These are phyloP conservation scores for Rhodosporidiobolus sp. DNA, from an alignment of 768 basidiomycete species.

Conservation along the genomic window DNA sequence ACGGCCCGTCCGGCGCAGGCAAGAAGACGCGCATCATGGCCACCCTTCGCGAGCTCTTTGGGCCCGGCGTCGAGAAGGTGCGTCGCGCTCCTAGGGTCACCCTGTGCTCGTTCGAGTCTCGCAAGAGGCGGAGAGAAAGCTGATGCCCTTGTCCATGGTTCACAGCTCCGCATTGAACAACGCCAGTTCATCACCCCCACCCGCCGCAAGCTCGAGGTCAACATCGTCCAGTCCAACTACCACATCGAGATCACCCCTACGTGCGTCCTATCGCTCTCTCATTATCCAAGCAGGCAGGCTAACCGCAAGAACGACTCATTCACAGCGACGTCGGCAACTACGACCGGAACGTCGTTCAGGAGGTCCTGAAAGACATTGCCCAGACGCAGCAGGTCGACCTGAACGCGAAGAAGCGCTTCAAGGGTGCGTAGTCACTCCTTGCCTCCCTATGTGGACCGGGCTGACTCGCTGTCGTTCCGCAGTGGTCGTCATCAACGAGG, in stretches of 20 bases:
- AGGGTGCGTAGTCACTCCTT: constrained; percentile 58
- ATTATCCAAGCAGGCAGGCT: not conserved
- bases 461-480: constrained; percentile 3
- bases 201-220: constrained; percentile 89
- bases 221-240: constrained; percentile 94
- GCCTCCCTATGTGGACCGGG: not conserved
- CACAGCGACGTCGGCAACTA: constrained; percentile 90
- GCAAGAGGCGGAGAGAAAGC: too few relatives aligned
- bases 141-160: not conserved
- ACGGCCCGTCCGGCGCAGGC: constrained; percentile 92
- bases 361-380: constrained; percentile 95
- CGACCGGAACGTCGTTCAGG: constrained; percentile 92
- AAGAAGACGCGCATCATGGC: constrained; percentile 96
- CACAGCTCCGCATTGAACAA: constrained; percentile 94
- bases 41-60: constrained; percentile 83
- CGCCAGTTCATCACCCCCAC: constrained; percentile 90
- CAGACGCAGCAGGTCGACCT: constrained; percentile 98
- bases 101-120: not conserved
- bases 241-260: constrained; percentile 97
- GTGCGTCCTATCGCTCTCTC: constrained; percentile 51
- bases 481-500: constrained; percentile 99
- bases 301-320: not conserved
- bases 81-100: constrained; percentile 2
- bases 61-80: constrained; percentile 87
- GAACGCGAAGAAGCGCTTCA: constrained; percentile 91